Conservation (phyloP, 2,329 filamentous ascomycete species). For the Neoscytalidium dimidiatum region DNA sequence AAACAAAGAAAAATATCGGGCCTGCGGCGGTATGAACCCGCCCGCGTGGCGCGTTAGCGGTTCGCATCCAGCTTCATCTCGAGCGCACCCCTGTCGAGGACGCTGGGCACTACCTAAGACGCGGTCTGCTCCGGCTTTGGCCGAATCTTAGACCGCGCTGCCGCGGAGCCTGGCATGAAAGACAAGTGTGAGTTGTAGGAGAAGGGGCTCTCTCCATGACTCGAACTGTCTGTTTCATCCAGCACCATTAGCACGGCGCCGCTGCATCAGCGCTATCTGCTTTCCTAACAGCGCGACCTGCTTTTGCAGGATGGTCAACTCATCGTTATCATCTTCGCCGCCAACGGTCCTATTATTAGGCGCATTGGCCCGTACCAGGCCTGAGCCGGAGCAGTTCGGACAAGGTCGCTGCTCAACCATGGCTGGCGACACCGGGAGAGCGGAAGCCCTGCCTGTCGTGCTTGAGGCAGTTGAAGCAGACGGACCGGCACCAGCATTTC, state of each 20-base stretch:
- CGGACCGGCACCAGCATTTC: not conserved
- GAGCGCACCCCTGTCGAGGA: not conserved
- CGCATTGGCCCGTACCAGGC: constrained; percentile 11
- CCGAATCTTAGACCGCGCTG: not conserved
- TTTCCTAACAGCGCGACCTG: constrained; percentile 20
- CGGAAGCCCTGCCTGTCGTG: constrained; percentile 12
- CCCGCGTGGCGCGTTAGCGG: not conserved
- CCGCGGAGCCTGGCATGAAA: not conserved
- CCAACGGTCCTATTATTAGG: constrained; percentile 1
- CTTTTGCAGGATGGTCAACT: constrained; percentile 20
- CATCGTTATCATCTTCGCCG: constrained; percentile 17
- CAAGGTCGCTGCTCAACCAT: constrained; percentile 6
- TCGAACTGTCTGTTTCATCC: constrained; percentile 5
- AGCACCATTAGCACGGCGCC: constrained; percentile 14
- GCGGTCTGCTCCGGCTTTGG: not conserved
- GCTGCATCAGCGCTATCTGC: constrained; percentile 21
- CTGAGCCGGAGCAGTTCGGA: constrained; percentile 15
- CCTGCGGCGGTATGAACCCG: not conserved
- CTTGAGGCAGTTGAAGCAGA: constrained; percentile 9
- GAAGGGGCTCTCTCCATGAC: not conserved
- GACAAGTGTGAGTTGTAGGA: not conserved
- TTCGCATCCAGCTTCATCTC: not conserved
- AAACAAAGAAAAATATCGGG: not conserved
- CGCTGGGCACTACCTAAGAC: not conserved
- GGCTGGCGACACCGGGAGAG: constrained; percentile 11